Percentiles rank a stretch among this genome's conserved stretches.
These are phyloP conservation scores for Elongisporangium undulatum DNA, from an alignment of 352 stramenopile species.

Conservation along the genomic window DNA sequence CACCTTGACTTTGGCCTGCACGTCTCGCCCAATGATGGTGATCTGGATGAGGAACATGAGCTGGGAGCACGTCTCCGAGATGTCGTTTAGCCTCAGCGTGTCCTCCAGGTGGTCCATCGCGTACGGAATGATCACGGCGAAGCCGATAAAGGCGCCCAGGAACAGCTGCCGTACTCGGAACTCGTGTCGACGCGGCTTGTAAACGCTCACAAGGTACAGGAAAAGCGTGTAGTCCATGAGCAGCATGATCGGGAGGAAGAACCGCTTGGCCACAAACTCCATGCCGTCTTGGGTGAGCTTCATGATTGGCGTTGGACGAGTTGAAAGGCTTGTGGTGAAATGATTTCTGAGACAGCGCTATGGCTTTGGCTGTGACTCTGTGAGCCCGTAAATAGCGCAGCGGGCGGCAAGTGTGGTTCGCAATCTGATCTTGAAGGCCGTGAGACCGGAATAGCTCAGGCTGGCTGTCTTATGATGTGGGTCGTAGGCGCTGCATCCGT, in stretches of 20 bases:
- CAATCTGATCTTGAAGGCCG: too few relatives aligned
- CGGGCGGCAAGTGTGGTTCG: too few relatives aligned
- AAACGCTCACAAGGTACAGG: conserved; percentile 9
- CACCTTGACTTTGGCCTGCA: conserved; percentile 29
- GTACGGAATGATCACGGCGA: conserved; percentile 16
- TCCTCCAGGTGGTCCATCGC: conserved; percentile 9
- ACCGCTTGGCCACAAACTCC: conserved; percentile 3
- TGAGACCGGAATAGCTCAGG: too few relatives aligned
- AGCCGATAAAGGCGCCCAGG: conserved; percentile 14
- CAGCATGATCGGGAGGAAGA: conserved; percentile 12
- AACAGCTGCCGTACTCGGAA: conserved; percentile 8
- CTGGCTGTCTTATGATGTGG: too few relatives aligned
- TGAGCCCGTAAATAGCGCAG: too few relatives aligned
- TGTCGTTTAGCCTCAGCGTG: conserved; percentile 21
- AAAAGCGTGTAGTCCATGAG: conserved; percentile 8
- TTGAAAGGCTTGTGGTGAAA: too few relatives aligned
- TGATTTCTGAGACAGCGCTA: too few relatives aligned
- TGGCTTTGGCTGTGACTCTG: too few relatives aligned
- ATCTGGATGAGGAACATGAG: conserved; percentile 42
- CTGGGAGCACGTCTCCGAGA: conserved; percentile 25
- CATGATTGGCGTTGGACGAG: too few relatives aligned
- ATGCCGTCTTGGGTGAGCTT: conserved; percentile 10
- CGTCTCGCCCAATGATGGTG: conserved; percentile 30
- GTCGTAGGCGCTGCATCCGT: too few relatives aligned
- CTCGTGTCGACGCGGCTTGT: conserved; percentile 11